phyloP scores from a whole-genome alignment of 257 asterid species.

The Oldenlandia corymbosa region DNA sequence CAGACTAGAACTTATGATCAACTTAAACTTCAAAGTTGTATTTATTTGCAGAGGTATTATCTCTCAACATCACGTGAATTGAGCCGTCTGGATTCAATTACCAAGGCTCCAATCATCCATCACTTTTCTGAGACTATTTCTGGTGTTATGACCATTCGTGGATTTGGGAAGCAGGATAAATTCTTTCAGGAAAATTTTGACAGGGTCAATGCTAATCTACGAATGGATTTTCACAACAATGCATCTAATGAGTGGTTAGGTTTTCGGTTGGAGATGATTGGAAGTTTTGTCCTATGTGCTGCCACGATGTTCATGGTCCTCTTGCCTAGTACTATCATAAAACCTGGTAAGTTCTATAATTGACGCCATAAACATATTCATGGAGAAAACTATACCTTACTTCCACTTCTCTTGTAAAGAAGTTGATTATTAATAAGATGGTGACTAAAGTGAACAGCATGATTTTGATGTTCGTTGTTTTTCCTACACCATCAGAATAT shows the following conservation, averaged over 20 bases:
- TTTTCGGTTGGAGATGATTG: conserved; percentile 67
- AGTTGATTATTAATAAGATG: background rate
- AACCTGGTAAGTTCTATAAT: conserved; percentile 43
- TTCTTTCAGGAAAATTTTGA: conserved; percentile 45
- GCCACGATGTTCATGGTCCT: conserved; percentile 44
- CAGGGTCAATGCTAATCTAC: conserved; percentile 46
- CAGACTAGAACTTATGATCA: no score
- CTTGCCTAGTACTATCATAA: conserved; percentile 47
- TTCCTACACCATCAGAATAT: conserved; percentile 25
- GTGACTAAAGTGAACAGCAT: background rate
- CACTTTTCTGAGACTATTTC: conserved; percentile 67
- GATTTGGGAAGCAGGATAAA: conserved; percentile 45
- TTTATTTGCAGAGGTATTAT: conserved; percentile 44
- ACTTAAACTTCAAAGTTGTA: background rate
- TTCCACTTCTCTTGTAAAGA: background rate
- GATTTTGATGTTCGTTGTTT: background rate
- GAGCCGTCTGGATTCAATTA: conserved; percentile 58
- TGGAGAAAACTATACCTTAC: background rate
- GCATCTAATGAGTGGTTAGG: conserved; percentile 78
- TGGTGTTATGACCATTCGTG: conserved; percentile 65
- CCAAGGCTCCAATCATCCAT: conserved; percentile 71
- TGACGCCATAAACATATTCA: background rate
- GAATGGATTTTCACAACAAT: conserved; percentile 60
- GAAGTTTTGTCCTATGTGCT: conserved; percentile 47
- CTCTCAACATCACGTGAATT: conserved; percentile 66